Evolutionary conservation across 345 rosid genomes (phyloP).

Genomic region (Boechera retrofracta): DNA sequence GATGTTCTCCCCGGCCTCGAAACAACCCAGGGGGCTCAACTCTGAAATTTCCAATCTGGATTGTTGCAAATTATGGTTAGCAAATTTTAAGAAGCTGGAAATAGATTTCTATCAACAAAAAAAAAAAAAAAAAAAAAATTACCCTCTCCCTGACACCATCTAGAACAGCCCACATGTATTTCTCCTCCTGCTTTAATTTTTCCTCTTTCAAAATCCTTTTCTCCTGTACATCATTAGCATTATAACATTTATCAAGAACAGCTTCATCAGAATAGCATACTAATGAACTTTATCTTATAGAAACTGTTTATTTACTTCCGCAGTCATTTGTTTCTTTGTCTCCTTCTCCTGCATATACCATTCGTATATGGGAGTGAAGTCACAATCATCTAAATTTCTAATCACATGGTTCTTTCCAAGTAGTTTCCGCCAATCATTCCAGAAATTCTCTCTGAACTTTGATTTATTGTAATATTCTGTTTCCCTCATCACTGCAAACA

Average conservation of each 20-base stretch:
- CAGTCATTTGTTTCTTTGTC: slow-evolving; percentile 50
- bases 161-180: slow-evolving; percentile 97
- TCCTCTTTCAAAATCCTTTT: slow-evolving; percentile 91
- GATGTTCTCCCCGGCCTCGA: slow-evolving; percentile 99
- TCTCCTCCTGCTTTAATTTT: slow-evolving; percentile 86
- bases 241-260: background rate
- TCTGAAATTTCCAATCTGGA: slow-evolving; percentile 97
- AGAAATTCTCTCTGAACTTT: slow-evolving; percentile 85
- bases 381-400: slow-evolving; percentile 77
- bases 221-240: slow-evolving; percentile 64
- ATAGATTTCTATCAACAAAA: slow-evolving; percentile 30
- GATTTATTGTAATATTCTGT: slow-evolving; percentile 87
- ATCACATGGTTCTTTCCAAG: slow-evolving; percentile 86
- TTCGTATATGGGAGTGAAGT: slow-evolving; percentile 85
- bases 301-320: slow-evolving; percentile 38
- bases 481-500: slow-evolving; percentile 97
- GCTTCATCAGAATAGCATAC: slow-evolving; percentile 19
- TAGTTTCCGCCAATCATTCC: slow-evolving; percentile 91
- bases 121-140: slow-evolving; percentile 25
- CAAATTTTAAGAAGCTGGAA: slow-evolving; percentile 3
- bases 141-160: slow-evolving; percentile 99
- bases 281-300: background rate
- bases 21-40: slow-evolving; percentile 99
- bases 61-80: slow-evolving; percentile 22
- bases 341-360: slow-evolving; percentile 94